Conservation (phyloP, 1,284 basidiomycete genomes). For the Gomphus sp. region DNA sequence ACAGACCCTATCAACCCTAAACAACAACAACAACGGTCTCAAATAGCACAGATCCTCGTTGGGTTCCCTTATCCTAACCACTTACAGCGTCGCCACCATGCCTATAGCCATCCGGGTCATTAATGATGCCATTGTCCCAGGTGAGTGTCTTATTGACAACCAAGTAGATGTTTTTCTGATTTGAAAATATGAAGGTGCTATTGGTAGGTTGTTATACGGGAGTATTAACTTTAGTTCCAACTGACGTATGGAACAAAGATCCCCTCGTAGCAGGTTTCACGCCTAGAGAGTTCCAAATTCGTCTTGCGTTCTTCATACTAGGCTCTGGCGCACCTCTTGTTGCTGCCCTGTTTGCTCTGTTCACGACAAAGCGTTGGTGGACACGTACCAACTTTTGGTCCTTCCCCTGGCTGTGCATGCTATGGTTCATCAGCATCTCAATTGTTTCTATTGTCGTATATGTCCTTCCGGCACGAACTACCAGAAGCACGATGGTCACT, state of each 20-base stretch:
- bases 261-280: not conserved
- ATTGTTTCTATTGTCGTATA: not conserved
- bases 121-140: conserved; percentile 5
- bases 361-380: conserved; percentile 2
- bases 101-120: not conserved
- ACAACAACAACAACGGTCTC: no score
- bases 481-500: not conserved
- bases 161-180: not conserved
- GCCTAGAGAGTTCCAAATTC: not conserved
- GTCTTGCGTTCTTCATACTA: conserved; percentile 4
- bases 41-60: no score
- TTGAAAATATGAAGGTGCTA: not conserved
- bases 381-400: not conserved
- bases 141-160: not conserved
- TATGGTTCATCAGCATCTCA: conserved; percentile 8
- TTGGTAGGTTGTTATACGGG: not conserved
- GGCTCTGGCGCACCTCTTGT: not conserved
- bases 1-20: no score
- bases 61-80: no score
- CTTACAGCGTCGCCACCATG: not conserved
- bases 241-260: not conserved
- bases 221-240: not conserved
- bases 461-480: not conserved
- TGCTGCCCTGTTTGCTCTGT: conserved; percentile 2
- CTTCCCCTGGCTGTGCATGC: not conserved